These are phyloP conservation scores for Lumnitzera racemosa DNA, from an alignment of 345 rosid species.

Conservation along the genomic window DNA sequence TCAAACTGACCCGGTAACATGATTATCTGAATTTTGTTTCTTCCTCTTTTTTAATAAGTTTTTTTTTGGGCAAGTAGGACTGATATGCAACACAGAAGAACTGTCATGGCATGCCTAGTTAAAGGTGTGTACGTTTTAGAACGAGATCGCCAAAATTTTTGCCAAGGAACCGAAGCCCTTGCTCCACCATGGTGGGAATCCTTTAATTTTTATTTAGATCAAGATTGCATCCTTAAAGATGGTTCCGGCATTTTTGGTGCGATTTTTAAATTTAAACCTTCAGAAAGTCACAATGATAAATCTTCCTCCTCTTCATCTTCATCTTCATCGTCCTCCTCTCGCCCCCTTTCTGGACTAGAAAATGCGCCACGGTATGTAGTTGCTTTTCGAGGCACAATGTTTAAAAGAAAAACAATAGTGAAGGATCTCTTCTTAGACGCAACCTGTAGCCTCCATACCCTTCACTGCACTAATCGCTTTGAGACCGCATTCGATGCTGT, in stretches of 20 bases:
- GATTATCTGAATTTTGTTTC: no score
- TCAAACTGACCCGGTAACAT: no score
- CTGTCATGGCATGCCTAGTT: slow-evolving; percentile 65
- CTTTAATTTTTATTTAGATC: slow-evolving; percentile 41
- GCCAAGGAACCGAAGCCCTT: slow-evolving; percentile 40
- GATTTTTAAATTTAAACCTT: slow-evolving; percentile 45
- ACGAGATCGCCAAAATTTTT: slow-evolving; percentile 66
- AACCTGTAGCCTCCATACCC: slow-evolving; percentile 50
- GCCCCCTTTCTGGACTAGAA: slow-evolving; percentile 23
- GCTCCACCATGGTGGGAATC: slow-evolving; percentile 74
- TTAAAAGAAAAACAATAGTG: slow-evolving; percentile 45
- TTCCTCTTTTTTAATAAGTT: no score
- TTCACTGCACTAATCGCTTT: slow-evolving; percentile 55
- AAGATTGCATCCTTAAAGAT: no score
- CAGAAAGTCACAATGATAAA: neutral
- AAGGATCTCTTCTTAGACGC: slow-evolving; percentile 59
- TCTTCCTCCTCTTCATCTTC: neutral
- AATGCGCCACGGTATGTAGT: slow-evolving; percentile 41
- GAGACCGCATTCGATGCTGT: slow-evolving; percentile 69
- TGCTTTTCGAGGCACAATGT: slow-evolving; percentile 73
- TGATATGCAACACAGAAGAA: slow-evolving; percentile 17
- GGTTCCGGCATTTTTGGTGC: neutral
- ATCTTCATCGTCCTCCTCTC: neutral
- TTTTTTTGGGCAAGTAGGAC: neutral
- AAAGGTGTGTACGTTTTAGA: slow-evolving; percentile 63